Evolutionary conservation across 2,329 filamentous ascomycete species (phyloP), one percentile per base, ranked within the genome.

Genomic region (Chalara sp.): DNA sequence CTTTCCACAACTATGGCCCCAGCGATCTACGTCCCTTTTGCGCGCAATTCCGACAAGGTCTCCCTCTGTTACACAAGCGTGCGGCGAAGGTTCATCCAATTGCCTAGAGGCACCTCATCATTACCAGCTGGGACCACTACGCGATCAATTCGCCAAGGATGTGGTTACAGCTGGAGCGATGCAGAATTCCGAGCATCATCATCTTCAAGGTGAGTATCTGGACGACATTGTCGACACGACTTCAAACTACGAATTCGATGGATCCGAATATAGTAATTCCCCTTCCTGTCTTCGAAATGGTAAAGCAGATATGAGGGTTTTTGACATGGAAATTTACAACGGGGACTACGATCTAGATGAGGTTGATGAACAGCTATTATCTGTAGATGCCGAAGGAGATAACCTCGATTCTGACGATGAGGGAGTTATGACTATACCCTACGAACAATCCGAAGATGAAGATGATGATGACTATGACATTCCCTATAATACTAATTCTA

Each of bases 381-480:
- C 45, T 7, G 48, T 45, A 33, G 37, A 37, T 31, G 45, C 51
- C 45, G 50, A 67, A 51, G 35, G 8, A 8, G n/a, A 37, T 10
- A 37, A 4, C n/a, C 35, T 37, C 8, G 50, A 65, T 56, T 64
- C 70, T 65, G 45, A 50, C 47, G 54, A 59, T 8, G 51, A 54
- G 28, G 44, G 53, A 31, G 39, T 48, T 40, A 53, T 55, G 43
- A 61, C 53, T 29, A 60, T 77, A 44, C 72, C 75, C 4, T 79
- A 78, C 58, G 70, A 76, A 57, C 59, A 60, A 55, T 72, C 68
- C 35, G 70, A 71, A 57, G 71, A 76, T 62, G 75, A 78, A 56
- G 66, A 70, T 74, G 83, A 86, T 80, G 82, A 84, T 73, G 74
- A 80, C 67, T 75, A 75, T 75, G 69, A 65, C 70, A 76, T 68